Base-by-base conservation (phyloP, 2,329 filamentous ascomycete genomes). In the Simplicillium sp. region DNA sequence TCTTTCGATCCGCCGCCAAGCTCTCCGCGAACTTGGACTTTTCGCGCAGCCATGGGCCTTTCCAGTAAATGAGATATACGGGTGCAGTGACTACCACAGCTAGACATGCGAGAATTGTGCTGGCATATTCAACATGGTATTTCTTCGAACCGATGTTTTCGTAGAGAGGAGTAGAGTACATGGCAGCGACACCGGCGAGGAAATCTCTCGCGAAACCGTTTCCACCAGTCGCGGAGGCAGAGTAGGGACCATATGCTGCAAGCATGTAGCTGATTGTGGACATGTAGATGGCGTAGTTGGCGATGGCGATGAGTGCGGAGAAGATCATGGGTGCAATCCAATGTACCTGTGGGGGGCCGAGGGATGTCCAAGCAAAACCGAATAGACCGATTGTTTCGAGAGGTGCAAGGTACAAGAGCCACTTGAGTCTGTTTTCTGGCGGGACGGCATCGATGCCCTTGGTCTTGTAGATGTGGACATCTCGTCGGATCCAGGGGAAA, bases 251-350 rank as follows among this genome's bases (percentile, higher is more conserved):
- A 50, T 84, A 84, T 3, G 78, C 77, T 40, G 73, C 78, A 43
- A 82, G 76, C 71, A 80, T 79, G 55, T 82, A 82, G 51, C 82
- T 77, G 48, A 83, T 80, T 3, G 76, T 80, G 7, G 77, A 73
- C 70, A 80, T 79, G 57, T 82, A 81, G 38, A 80, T 80, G 13
- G 63, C 59, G 44, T 70, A 73, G 50, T 83, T 83, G 32, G 79
- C 78, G 37, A 83, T 72, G 18, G 77, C 79, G 31, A 83, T 73
- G 29, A 80, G 60, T 6, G 66, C 59, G 3, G 71, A 68, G 49
- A 77, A 80, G 36, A 82, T 59, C 67, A 81, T 74, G 1, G 75
- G 70, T 0, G 65, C 71, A 29, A 80, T 77, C 79, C 80, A 83
- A 45, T 72, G 77, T 11, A 73, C 61, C 0, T 64, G 58, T 0